These are phyloP conservation scores for Cyberlindnera maritima DNA, from an alignment of 805 yeast species.

Conservation along the genomic window DNA sequence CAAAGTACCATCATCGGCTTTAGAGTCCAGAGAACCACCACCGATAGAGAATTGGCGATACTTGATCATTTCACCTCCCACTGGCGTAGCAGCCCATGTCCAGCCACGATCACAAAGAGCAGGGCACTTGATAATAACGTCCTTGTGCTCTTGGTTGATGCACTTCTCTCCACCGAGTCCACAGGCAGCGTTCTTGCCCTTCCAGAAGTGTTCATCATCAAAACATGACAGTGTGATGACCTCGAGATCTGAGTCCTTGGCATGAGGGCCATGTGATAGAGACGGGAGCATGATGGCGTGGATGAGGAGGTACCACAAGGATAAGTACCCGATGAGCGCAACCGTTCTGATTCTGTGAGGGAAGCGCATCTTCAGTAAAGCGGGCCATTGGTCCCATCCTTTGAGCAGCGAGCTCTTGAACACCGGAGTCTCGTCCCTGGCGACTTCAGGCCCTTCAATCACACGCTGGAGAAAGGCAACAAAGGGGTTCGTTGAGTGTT, in stretches of 20 bases:
- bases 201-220: slow-evolving; percentile 54
- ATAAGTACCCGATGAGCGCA: slow-evolving; percentile 7
- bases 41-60: slow-evolving; percentile 76
- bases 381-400: slow-evolving; percentile 44
- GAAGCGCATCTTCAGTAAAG: slow-evolving; percentile 27
- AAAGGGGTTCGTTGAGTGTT: slow-evolving; percentile 5
- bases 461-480: slow-evolving; percentile 30
- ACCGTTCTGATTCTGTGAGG: slow-evolving; percentile 2
- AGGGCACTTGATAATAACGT: slow-evolving; percentile 72
- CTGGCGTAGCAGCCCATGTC: slow-evolving; percentile 71
- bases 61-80: slow-evolving; percentile 65
- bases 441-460: slow-evolving; percentile 56
- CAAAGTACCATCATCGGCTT: slow-evolving; percentile 28
- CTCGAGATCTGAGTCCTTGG: slow-evolving; percentile 9
- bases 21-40: slow-evolving; percentile 49
- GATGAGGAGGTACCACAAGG: slow-evolving; percentile 14
- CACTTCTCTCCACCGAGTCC: slow-evolving; percentile 71
- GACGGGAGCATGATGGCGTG: slow-evolving; percentile 13
- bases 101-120: slow-evolving; percentile 81
- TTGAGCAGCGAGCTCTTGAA: slow-evolving; percentile 25
- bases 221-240: slow-evolving; percentile 45
- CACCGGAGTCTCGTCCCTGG: slow-evolving; percentile 47
- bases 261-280: slow-evolving; percentile 9
- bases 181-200: slow-evolving; percentile 72
- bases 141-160: slow-evolving; percentile 37